Base-by-base conservation (phyloP, 768 basidiomycete genomes). In the Serendipita sp. region DNA sequence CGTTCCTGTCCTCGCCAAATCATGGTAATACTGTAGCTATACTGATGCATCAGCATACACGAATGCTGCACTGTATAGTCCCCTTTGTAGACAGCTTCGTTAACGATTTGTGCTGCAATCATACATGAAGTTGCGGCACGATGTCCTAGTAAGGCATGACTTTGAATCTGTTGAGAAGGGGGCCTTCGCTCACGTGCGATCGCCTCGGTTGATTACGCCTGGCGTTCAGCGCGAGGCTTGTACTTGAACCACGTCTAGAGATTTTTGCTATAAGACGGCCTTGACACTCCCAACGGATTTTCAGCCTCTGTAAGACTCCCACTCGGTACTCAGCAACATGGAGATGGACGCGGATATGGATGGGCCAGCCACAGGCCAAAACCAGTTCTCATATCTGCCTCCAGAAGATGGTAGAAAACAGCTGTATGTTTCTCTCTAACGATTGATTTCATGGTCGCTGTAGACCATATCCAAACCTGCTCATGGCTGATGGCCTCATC, bases 381-480 rank as follows among this genome's bases (percentile, higher is more conserved):
- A 11, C 44, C 62, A 63, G 64, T 58, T 62, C 48, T 34, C 64
- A 50, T 66, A 58, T 50, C 44, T 36, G 23, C 27, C 65, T n/a
- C 63, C 36, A 63, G 45, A 52, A 6, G 65, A 64, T 31, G 66
- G 62, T 27, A 44, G 66, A 48, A 66, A 66, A 44, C 64, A 66
- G 18, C 45, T 67, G 66, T 67, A 50, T 48, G 66, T 65, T 52
- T 18, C 16, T 63, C 11, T 33, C 60, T 11, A 15, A 31, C 5
- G 48, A 29, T 60, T 36, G n/a, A 36, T 34, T 8, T 23, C 55
- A 11, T n/a, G 29, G 36, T 65, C 31, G 50, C 11, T 29, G 48
- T n/a, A 23, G 52, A 50, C 23, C n/a, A 5, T 37, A 18, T 23
- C 29, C 15, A 64, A 23, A 34, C 18, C 34, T 23, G 44, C 34